Conservation (phyloP, 306 rosid species). For the Malus sylvestris region DNA sequence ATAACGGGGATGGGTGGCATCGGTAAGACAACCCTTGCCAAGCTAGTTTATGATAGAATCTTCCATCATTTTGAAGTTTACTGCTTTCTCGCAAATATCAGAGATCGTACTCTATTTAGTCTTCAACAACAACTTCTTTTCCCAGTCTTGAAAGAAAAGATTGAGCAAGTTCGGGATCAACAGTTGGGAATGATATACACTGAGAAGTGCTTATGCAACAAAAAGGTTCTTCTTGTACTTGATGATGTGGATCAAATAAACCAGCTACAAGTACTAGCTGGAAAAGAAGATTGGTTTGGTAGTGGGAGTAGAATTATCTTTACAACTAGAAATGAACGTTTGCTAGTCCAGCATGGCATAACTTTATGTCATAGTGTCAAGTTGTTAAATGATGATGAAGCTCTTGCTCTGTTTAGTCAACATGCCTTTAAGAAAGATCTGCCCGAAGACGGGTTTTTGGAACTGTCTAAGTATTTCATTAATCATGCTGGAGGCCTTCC, state of each 20-base stretch:
- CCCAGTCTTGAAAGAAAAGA: slow-evolving; percentile 1
- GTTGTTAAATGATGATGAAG: background rate
- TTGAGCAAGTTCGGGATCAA: background rate
- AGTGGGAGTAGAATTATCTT: slow-evolving; percentile 34
- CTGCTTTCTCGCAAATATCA: background rate
- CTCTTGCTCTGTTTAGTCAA: background rate
- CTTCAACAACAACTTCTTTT: slow-evolving; percentile 22
- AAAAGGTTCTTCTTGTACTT: slow-evolving; percentile 9
- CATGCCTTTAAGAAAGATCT: too few relatives aligned
- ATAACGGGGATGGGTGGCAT: background rate
- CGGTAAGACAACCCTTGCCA: background rate
- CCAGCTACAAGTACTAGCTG: slow-evolving; percentile 26
- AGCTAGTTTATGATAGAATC: background rate
- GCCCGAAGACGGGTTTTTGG: background rate
- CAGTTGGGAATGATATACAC: background rate
- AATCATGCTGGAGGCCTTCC: background rate
- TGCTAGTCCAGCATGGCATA: background rate
- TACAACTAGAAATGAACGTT: slow-evolving; percentile 23
- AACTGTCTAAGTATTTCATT: background rate
- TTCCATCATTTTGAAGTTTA: background rate
- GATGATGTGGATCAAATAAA: slow-evolving; percentile 27
- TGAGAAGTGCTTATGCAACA: slow-evolving; percentile 13
- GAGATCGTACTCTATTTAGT: background rate
- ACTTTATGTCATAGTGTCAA: too few relatives aligned
- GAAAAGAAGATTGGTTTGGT: slow-evolving; percentile 11